phyloP scores from a whole-genome alignment of 768 basidiomycete genomes.

The Vishniacozyma victoriae region DNA sequence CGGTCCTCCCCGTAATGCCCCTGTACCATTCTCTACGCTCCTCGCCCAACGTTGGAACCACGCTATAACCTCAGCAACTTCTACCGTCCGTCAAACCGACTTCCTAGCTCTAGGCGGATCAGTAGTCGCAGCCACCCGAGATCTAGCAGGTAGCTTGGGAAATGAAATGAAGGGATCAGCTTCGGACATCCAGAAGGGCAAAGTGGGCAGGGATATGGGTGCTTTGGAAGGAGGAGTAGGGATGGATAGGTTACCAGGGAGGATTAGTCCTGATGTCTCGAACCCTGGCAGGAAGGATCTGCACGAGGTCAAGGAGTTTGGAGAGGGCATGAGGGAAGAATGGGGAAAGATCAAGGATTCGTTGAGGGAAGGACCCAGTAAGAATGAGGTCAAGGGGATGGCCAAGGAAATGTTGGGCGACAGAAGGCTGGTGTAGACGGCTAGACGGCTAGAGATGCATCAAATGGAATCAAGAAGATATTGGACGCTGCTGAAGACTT shows the following conservation, averaged over 20 bases:
- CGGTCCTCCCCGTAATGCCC: slow-evolving; percentile 18
- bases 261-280: neutral
- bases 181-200: neutral
- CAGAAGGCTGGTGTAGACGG: too few species aligned
- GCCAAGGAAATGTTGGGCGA: too few species aligned
- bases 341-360: neutral
- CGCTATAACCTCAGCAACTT: slow-evolving; percentile 10
- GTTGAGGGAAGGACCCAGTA: neutral
- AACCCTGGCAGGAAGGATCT: too few species aligned
- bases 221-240: neutral
- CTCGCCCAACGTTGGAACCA: slow-evolving; percentile 31
- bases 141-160: neutral
- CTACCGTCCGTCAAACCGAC: slow-evolving; percentile 18
- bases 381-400: too few species aligned
- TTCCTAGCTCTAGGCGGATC: slow-evolving; percentile 13
- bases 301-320: neutral
- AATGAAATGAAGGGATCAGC: neutral
- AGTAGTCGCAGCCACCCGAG: neutral
- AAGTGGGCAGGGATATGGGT: neutral
- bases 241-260: neutral
- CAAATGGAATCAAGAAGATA: too few species aligned
- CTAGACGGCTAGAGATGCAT: too few species aligned
- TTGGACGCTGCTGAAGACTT: too few species aligned
- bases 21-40: slow-evolving; percentile 19
- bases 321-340: neutral